Conservation (phyloP, 768 basidiomycete genomes). For the Psilocybe sp. region DNA sequence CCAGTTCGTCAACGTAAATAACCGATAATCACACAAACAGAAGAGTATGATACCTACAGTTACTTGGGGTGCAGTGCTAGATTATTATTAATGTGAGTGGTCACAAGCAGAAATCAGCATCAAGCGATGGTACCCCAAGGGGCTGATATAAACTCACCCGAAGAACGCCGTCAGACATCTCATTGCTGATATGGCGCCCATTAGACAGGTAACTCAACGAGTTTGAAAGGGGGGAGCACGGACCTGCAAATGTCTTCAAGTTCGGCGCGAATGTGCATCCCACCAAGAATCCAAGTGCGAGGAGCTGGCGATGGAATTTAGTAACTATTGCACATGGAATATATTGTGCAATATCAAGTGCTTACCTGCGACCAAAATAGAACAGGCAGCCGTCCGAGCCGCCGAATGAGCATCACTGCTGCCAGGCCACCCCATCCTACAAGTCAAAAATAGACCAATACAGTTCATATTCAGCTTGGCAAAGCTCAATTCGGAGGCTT, state of each 20-base stretch:
- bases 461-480: not conserved
- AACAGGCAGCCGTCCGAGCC: conserved; percentile 61
- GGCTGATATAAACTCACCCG: conserved; percentile 32
- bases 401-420: conserved; percentile 63
- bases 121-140: too few relatives aligned
- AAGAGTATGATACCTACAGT: conserved; percentile 33
- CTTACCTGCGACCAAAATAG: conserved; percentile 69
- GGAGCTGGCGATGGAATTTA: conserved; percentile 30
- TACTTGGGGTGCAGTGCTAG: conserved; percentile 59
- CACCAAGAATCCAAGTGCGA: conserved; percentile 51
- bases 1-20: not conserved
- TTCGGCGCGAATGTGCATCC: conserved; percentile 51
- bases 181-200: conserved; percentile 35
- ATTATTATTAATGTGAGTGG: not conserved
- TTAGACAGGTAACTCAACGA: not conserved
- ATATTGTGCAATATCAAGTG: not conserved
- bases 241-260: conserved; percentile 55
- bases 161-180: conserved; percentile 60
- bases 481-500: conserved; percentile 4
- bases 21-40: not conserved
- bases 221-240: not conserved
- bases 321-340: not conserved
- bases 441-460: not conserved
- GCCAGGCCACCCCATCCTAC: conserved; percentile 60
- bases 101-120: not conserved